These are phyloP conservation scores for Fusarium foetens DNA, from an alignment of 2,329 filamentous ascomycete species.

Conservation along the genomic window DNA sequence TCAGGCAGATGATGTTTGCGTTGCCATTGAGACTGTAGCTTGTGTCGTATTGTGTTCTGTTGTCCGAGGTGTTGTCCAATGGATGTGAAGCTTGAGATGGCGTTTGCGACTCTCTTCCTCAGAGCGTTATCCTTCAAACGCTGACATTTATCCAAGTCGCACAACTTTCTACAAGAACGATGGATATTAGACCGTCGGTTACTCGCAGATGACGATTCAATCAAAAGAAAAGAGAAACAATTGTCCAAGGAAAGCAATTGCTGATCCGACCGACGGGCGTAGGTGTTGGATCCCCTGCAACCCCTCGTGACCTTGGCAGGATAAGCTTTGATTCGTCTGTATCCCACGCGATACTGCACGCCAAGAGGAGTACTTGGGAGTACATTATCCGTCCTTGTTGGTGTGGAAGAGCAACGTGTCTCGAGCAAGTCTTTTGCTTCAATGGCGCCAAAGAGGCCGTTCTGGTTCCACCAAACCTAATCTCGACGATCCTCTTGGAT, in stretches of 20 bases:
- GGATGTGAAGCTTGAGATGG: neutral
- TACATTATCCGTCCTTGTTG: constrained; percentile 12
- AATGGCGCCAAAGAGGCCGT: constrained; percentile 10
- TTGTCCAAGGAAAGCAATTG: constrained; percentile 13
- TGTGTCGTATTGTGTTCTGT: neutral
- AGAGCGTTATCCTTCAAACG: neutral
- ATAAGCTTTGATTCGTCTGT: constrained; percentile 32
- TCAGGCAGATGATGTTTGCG: constrained; percentile 12
- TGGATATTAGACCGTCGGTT: neutral
- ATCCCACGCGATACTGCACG: constrained; percentile 26
- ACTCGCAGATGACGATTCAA: constrained; percentile 10
- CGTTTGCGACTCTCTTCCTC: neutral
- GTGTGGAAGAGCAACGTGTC: neutral
- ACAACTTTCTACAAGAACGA: constrained; percentile 1
- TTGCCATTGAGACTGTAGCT: constrained; percentile 1
- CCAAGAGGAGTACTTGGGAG: constrained; percentile 28
- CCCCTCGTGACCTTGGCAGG: constrained; percentile 31
- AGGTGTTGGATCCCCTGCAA: constrained; percentile 16
- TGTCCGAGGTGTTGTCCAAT: neutral
- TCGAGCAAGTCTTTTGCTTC: constrained; percentile 11
- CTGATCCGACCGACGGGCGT: constrained; percentile 31
- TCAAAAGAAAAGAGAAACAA: neutral
- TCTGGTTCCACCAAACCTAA: constrained; percentile 44
- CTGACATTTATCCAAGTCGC: neutral
- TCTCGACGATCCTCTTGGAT: constrained; percentile 41